Evolutionary conservation across 768 basidiomycete genomes (phyloP).

Genomic region (Rubroboletus pulcherrimus): DNA sequence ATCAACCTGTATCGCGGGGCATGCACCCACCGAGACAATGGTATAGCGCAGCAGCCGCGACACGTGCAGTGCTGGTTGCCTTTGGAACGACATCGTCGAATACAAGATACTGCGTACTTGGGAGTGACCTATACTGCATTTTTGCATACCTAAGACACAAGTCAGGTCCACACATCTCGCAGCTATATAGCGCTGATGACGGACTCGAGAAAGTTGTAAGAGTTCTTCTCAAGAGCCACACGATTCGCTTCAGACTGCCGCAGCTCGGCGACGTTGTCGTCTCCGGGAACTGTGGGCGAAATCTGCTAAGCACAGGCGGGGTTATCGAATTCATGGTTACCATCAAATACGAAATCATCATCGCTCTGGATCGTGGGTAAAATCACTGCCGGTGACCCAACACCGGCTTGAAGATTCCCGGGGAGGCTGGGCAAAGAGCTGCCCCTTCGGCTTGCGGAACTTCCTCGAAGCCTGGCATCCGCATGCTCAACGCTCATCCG

Average conservation of each 20-base stretch:
- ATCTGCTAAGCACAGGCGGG: conserved; percentile 12
- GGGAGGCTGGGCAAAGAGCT: conserved; percentile 55
- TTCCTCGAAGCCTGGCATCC: conserved; percentile 51
- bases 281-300: conserved; percentile 25
- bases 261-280: conserved; percentile 37
- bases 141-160: conserved; percentile 57
- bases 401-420: conserved; percentile 39
- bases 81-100: conserved; percentile 69
- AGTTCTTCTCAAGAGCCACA: conserved; percentile 67
- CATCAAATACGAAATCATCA: conserved; percentile 67
- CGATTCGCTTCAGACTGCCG: conserved; percentile 55
- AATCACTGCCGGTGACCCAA: conserved; percentile 51
- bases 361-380: conserved; percentile 39
- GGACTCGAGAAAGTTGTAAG: conserved; percentile 78
- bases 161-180: conserved; percentile 10
- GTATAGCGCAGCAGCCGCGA: conserved; percentile 80
- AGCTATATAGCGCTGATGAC: conserved; percentile 16
- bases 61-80: conserved; percentile 64
- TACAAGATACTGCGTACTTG: conserved; percentile 44
- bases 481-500: conserved; percentile 48
- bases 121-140: conserved; percentile 66
- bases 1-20: background rate
- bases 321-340: conserved; percentile 33
- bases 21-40: conserved; percentile 68
- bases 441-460: conserved; percentile 51